These are phyloP conservation scores for Phycomyces nitens DNA, from an alignment of 192 early-diverging fungal species.

Conservation along the genomic window DNA sequence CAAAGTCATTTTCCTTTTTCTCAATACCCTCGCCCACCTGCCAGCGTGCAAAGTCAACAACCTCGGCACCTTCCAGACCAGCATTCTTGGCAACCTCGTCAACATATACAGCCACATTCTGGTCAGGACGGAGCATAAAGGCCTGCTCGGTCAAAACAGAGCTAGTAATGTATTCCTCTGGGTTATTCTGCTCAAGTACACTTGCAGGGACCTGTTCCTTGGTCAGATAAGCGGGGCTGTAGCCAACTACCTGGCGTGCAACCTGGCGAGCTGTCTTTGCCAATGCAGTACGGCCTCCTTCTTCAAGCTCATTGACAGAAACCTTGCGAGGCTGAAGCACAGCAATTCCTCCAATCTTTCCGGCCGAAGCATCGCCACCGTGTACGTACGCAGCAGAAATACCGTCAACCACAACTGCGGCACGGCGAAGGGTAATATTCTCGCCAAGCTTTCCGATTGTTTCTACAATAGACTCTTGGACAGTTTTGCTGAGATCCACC, in stretches of 20 bases:
- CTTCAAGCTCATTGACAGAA: slow-evolving; percentile 16
- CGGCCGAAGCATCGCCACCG: slow-evolving; percentile 59
- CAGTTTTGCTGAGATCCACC: slow-evolving; percentile 31
- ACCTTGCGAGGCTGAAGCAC: slow-evolving; percentile 47
- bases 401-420: slow-evolving; percentile 39
- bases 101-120: slow-evolving; percentile 61
- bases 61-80: slow-evolving; percentile 46
- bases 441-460: slow-evolving; percentile 86
- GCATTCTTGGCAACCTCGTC: slow-evolving; percentile 42
- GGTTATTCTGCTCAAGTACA: slow-evolving; percentile 40
- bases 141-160: slow-evolving; percentile 66
- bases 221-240: slow-evolving; percentile 56
- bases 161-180: slow-evolving; percentile 43
- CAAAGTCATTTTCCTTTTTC: slow-evolving; percentile 74
- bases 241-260: slow-evolving; percentile 87
- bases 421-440: slow-evolving; percentile 81
- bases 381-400: slow-evolving; percentile 68
- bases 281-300: slow-evolving; percentile 29
- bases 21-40: slow-evolving; percentile 86
- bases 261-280: slow-evolving; percentile 64
- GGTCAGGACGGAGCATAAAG: slow-evolving; percentile 74
- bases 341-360: slow-evolving; percentile 79
- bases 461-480: slow-evolving; percentile 66
- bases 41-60: slow-evolving; percentile 72
- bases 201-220: slow-evolving; percentile 42